phyloP scores from a whole-genome alignment of 2,329 filamentous ascomycete species.

The Akanthomyces muscarius region DNA sequence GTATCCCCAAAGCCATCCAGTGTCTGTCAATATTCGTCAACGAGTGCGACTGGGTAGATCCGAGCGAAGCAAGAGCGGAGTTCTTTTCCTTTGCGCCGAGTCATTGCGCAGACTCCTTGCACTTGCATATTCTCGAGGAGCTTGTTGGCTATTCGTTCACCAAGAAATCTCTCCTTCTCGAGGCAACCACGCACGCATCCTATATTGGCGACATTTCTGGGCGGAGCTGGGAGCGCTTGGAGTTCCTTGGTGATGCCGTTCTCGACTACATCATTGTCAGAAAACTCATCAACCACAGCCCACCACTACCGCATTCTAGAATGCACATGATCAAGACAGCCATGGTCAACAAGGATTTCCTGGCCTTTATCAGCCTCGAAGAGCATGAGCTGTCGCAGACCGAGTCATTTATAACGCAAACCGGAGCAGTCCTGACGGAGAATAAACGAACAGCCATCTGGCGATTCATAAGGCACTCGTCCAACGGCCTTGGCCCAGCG shows the following conservation, averaged over 20 bases:
- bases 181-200: conserved; percentile 78
- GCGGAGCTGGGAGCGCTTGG: conserved; percentile 64
- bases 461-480: conserved; percentile 63
- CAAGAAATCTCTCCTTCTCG: conserved; percentile 64
- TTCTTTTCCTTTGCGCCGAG: conserved; percentile 42
- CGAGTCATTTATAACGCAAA: conserved; percentile 18
- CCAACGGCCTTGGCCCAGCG: conserved; percentile 42
- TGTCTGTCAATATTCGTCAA: conserved; percentile 66
- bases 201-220: conserved; percentile 39
- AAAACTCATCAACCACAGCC: conserved; percentile 48
- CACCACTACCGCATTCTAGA: conserved; percentile 44
- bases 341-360: conserved; percentile 74
- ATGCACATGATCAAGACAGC: conserved; percentile 76
- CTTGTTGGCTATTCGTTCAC: conserved; percentile 69
- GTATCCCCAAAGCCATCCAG: conserved; percentile 55
- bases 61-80: conserved; percentile 36
- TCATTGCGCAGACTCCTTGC: conserved; percentile 34
- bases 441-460: conserved; percentile 49
- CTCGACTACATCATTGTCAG: conserved; percentile 73
- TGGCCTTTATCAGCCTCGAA: conserved; percentile 72
- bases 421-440: conserved; percentile 20
- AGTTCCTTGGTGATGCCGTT: conserved; percentile 83
- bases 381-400: conserved; percentile 28
- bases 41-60: conserved; percentile 51
- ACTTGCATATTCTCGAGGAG: conserved; percentile 52